These are phyloP conservation scores for Fusarium anguioides DNA, from an alignment of 2,329 filamentous ascomycete species.

Conservation along the genomic window DNA sequence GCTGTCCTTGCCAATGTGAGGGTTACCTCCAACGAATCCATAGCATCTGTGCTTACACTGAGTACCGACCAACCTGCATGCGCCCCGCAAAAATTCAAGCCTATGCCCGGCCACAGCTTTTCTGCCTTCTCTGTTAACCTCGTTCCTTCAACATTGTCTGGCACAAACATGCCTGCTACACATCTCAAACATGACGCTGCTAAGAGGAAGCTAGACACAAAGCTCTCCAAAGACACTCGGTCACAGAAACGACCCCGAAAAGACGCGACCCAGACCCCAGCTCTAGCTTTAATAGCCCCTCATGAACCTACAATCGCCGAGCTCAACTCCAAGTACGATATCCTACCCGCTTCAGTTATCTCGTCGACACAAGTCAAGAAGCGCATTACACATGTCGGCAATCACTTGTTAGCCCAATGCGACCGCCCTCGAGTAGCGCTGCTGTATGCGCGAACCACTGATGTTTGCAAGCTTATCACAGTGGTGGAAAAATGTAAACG, in stretches of 20 bases:
- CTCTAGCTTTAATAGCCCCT: slow-evolving; percentile 48
- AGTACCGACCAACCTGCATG: slow-evolving; percentile 10
- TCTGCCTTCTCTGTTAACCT: slow-evolving; percentile 15
- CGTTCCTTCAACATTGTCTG: slow-evolving; percentile 11
- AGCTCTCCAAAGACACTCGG: neutral
- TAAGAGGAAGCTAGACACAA: slow-evolving; percentile 36
- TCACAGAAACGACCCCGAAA: slow-evolving; percentile 5
- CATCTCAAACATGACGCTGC: slow-evolving; percentile 9
- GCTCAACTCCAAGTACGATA: slow-evolving; percentile 59
- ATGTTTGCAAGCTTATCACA: slow-evolving; percentile 74
- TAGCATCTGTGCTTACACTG: neutral
- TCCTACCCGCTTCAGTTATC: slow-evolving; percentile 66
- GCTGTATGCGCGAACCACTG: slow-evolving; percentile 61
- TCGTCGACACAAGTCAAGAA: slow-evolving; percentile 70
- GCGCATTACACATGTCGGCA: slow-evolving; percentile 59
- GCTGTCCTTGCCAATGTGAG: no score
- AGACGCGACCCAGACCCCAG: slow-evolving; percentile 13
- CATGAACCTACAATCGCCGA: slow-evolving; percentile 57
- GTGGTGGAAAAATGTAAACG: slow-evolving; percentile 74
- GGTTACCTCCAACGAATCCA: neutral
- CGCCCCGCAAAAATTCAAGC: slow-evolving; percentile 32
- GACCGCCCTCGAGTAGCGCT: slow-evolving; percentile 54
- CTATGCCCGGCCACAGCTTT: slow-evolving; percentile 38
- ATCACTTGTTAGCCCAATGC: slow-evolving; percentile 55
- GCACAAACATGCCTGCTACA: slow-evolving; percentile 32